Conservation (phyloP, 2,329 filamentous ascomycete genomes). For the Penicillium sp. region DNA sequence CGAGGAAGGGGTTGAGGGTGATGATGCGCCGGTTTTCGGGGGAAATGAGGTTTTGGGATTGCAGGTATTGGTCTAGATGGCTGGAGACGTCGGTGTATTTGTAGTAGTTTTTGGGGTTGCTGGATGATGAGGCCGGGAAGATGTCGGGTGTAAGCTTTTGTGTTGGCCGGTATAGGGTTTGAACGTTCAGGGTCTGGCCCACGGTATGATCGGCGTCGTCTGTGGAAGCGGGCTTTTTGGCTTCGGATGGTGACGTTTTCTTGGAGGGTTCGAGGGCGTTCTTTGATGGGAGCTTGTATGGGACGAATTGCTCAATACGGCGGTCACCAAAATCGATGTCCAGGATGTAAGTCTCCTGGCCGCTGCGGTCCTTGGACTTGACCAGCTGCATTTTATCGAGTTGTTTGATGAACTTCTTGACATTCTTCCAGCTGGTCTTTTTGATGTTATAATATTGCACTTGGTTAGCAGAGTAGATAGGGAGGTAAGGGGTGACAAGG, state of each 20-base stretch:
- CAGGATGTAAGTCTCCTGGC: constrained; percentile 65
- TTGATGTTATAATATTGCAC: constrained; percentile 66
- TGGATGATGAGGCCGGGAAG: constrained; percentile 49
- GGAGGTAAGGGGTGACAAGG: constrained; percentile 68
- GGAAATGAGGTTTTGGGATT: constrained; percentile 59
- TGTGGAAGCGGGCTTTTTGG: constrained; percentile 33
- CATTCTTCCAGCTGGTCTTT: constrained; percentile 71
- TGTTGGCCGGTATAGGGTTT: constrained; percentile 61
- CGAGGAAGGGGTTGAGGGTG: constrained; percentile 64
- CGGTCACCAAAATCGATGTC: constrained; percentile 67
- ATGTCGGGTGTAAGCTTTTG: constrained; percentile 61
- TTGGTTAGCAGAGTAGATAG: constrained; percentile 59
- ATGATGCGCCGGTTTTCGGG: constrained; percentile 64
- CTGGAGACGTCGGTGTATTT: constrained; percentile 63
- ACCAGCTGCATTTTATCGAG: constrained; percentile 66
- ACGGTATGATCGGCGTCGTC: constrained; percentile 46
- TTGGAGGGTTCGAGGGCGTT: constrained; percentile 51
- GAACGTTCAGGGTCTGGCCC: constrained; percentile 50
- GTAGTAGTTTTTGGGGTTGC: constrained; percentile 60
- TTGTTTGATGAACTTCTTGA: constrained; percentile 70
- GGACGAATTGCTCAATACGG: constrained; percentile 59
- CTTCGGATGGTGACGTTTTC: constrained; percentile 34
- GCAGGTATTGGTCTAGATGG: constrained; percentile 61
- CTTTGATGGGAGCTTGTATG: constrained; percentile 65
- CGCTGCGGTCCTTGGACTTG: constrained; percentile 67